Conservation (phyloP, 495 filamentous ascomycete genomes). For the Stereocaulon alpinum region DNA sequence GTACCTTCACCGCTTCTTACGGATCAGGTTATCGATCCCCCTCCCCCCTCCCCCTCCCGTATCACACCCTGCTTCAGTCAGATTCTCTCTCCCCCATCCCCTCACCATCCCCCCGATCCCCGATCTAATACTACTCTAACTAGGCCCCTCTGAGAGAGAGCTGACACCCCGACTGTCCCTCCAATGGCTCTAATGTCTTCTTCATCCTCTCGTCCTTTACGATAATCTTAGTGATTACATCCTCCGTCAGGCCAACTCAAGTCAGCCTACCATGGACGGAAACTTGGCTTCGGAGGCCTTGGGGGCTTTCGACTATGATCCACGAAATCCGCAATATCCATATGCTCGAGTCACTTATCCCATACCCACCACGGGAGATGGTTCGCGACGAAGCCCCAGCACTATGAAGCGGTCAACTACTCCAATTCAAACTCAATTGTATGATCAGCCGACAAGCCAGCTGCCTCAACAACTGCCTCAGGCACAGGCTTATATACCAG, state of each 20-base stretch:
- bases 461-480: slow-evolving; percentile 38
- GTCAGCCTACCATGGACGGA: slow-evolving; percentile 17
- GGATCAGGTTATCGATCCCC: neutral
- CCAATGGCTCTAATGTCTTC: neutral
- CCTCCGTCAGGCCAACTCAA: neutral
- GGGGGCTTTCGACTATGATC: slow-evolving; percentile 22
- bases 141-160: neutral
- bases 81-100: neutral
- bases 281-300: slow-evolving; percentile 22
- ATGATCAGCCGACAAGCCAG: slow-evolving; percentile 17
- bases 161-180: neutral
- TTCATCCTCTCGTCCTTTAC: neutral
- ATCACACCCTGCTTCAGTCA: neutral
- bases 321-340: slow-evolving; percentile 17
- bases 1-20: slow-evolving; percentile 2
- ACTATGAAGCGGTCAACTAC: slow-evolving; percentile 26
- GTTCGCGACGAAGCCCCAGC: slow-evolving; percentile 18
- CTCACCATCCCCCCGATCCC: too few species aligned
- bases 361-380: slow-evolving; percentile 15
- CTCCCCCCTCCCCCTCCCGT: neutral
- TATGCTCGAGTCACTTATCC: slow-evolving; percentile 22
- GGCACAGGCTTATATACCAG: slow-evolving; percentile 29
- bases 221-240: slow-evolving; percentile 3
- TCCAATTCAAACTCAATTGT: slow-evolving; percentile 22
- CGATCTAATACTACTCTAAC: neutral